Evolutionary conservation across 805 yeast genomes (phyloP).

Genomic region (Saccharomyces cerevisiae): DNA sequence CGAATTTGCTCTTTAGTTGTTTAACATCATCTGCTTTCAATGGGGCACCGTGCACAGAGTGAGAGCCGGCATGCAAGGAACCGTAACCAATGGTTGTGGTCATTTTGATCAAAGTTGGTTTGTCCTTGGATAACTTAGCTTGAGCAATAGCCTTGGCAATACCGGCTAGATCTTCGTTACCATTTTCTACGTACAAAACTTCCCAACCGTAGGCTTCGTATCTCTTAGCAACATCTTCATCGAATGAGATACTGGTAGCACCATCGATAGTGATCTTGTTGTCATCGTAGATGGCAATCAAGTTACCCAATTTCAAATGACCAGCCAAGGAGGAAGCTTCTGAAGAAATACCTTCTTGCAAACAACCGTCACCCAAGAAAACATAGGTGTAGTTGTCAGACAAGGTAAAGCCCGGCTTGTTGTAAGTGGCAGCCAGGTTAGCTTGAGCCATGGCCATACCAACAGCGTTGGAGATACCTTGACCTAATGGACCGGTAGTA

Average conservation of each 20-base stretch:
- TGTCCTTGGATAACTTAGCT: slow-evolving; percentile 66
- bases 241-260: slow-evolving; percentile 78
- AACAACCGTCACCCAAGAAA: slow-evolving; percentile 94
- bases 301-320: slow-evolving; percentile 84
- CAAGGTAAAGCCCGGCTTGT: slow-evolving; percentile 64
- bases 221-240: slow-evolving; percentile 83
- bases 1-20: slow-evolving; percentile 75
- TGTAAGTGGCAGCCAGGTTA: slow-evolving; percentile 84
- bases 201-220: slow-evolving; percentile 95
- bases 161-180: slow-evolving; percentile 68
- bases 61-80: slow-evolving; percentile 76
- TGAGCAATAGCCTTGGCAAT: slow-evolving; percentile 66
- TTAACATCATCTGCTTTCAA: slow-evolving; percentile 85
- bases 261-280: slow-evolving; percentile 97
- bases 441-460: slow-evolving; percentile 94
- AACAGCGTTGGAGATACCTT: slow-evolving; percentile 92
- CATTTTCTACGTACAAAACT: slow-evolving; percentile 65
- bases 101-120: slow-evolving; percentile 86
- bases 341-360: slow-evolving; percentile 95
- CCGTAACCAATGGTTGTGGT: slow-evolving; percentile 93
- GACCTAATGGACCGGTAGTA: slow-evolving; percentile 98
- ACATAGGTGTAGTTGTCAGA: slow-evolving; percentile 69
- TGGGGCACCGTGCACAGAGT: slow-evolving; percentile 93
- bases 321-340: slow-evolving; percentile 96
- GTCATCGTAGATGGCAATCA: slow-evolving; percentile 93